Conservation (phyloP, 2,329 filamentous ascomycete genomes). For the Fusarium algeriense region DNA sequence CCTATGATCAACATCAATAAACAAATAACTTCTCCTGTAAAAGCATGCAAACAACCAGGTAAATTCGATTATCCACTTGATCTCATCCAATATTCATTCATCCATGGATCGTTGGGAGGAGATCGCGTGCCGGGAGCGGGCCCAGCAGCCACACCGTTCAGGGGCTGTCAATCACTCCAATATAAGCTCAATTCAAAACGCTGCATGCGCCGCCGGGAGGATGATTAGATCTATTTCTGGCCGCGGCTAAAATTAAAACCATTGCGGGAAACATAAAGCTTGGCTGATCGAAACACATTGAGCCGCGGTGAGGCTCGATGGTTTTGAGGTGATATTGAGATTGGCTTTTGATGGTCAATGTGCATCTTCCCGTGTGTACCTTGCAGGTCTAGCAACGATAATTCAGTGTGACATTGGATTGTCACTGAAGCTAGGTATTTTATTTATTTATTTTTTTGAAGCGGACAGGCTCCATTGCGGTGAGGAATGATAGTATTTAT, state of each 20-base stretch:
- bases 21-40: background rate
- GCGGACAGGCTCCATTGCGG: slow-evolving; percentile 1
- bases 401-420: slow-evolving; percentile 22
- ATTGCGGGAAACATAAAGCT: slow-evolving; percentile 9
- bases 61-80: slow-evolving; percentile 34
- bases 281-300: slow-evolving; percentile 10
- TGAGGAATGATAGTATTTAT: background rate
- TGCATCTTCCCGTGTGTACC: background rate
- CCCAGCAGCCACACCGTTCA: slow-evolving; percentile 43
- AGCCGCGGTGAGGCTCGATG: background rate
- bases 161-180: slow-evolving; percentile 23
- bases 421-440: slow-evolving; percentile 11
- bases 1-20: background rate
- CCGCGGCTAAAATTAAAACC: slow-evolving; percentile 10
- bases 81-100: slow-evolving; percentile 9
- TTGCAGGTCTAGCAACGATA: slow-evolving; percentile 4
- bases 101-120: slow-evolving; percentile 2
- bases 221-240: slow-evolving; percentile 6
- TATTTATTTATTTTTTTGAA: no score
- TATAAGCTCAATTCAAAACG: slow-evolving; percentile 4
- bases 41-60: slow-evolving; percentile 5
- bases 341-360: background rate
- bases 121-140: slow-evolving; percentile 29
- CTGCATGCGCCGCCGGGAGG: slow-evolving; percentile 13
- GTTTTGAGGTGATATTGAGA: background rate